Conservation (phyloP, 2,329 filamentous ascomycete genomes). For the Pestalotiopsis sp. region DNA sequence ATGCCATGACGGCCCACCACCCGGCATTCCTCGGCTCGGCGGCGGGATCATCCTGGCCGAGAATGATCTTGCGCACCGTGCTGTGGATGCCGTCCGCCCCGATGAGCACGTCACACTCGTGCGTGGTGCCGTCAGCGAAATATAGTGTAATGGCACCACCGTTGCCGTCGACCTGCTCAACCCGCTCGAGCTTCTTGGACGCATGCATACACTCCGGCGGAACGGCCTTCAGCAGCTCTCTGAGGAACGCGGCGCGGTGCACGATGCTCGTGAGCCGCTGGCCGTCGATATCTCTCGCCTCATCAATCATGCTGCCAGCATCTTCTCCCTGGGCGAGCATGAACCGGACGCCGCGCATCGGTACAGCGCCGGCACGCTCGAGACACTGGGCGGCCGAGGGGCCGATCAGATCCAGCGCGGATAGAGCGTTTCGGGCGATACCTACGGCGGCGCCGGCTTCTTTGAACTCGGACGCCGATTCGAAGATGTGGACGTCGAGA, state of each 20-base stretch:
- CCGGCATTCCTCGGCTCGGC: conserved; percentile 22
- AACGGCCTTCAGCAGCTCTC: conserved; percentile 18
- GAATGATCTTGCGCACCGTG: not conserved
- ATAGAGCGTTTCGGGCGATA: conserved; percentile 12
- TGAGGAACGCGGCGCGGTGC: conserved; percentile 20
- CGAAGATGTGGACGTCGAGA: conserved; percentile 21
- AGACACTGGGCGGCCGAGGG: conserved; percentile 9
- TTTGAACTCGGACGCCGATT: conserved; percentile 16
- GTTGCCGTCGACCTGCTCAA: not conserved
- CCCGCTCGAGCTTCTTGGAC: conserved; percentile 14
- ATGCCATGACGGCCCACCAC: conserved; percentile 23
- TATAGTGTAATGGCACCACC: not conserved
- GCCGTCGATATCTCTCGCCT: not conserved
- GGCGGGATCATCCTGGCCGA: conserved; percentile 19
- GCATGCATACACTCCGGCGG: conserved; percentile 17
- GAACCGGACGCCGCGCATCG: conserved; percentile 9
- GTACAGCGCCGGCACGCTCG: conserved; percentile 17
- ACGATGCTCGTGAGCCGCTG: conserved; percentile 21
- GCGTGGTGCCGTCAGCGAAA: not conserved
- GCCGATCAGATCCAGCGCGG: conserved; percentile 15
- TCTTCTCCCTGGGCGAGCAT: conserved; percentile 13
- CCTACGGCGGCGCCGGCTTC: conserved; percentile 18
- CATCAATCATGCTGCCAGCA: not conserved
- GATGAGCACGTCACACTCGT: conserved; percentile 16
- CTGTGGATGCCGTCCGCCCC: conserved; percentile 16